Percentiles rank a stretch among this genome's conserved stretches.
These are phyloP conservation scores for Solanum piurae DNA, from an alignment of 257 asterid species.

Conservation along the genomic window DNA sequence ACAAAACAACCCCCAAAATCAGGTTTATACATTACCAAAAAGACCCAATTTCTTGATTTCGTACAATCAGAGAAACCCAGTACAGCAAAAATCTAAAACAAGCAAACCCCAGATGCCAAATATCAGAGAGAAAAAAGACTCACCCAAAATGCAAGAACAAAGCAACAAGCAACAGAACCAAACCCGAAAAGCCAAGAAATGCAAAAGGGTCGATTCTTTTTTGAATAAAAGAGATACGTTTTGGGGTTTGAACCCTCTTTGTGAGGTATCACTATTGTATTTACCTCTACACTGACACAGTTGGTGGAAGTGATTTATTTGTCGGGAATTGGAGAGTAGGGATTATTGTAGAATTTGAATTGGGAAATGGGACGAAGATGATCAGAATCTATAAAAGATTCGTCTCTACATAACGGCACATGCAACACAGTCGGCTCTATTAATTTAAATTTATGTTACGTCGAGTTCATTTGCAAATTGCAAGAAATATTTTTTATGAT, in stretches of 20 bases:
- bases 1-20: not conserved
- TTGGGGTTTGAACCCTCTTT: not conserved
- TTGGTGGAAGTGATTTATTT: not conserved
- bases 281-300: not conserved
- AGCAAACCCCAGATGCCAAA: not conserved
- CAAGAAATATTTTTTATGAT: too few relatives aligned
- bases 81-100: not conserved
- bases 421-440: not conserved
- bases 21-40: not conserved
- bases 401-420: not conserved
- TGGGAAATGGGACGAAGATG: not conserved
- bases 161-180: not conserved
- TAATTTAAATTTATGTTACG: too few relatives aligned
- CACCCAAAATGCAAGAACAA: not conserved
- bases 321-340: not conserved
- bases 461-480: fast-evolving
- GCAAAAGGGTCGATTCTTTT: not conserved
- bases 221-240: not conserved
- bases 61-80: not conserved
- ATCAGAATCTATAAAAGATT: not conserved
- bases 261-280: not conserved
- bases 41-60: not conserved
- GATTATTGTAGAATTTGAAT: not conserved
- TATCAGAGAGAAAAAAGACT: not conserved
- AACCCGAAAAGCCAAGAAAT: not conserved